A percentile compares a stretch with the other conserved stretches of the same genome.
Evolutionary conservation across 306 rosid species (phyloP).

Genomic region (Begonia loranthoides): DNA sequence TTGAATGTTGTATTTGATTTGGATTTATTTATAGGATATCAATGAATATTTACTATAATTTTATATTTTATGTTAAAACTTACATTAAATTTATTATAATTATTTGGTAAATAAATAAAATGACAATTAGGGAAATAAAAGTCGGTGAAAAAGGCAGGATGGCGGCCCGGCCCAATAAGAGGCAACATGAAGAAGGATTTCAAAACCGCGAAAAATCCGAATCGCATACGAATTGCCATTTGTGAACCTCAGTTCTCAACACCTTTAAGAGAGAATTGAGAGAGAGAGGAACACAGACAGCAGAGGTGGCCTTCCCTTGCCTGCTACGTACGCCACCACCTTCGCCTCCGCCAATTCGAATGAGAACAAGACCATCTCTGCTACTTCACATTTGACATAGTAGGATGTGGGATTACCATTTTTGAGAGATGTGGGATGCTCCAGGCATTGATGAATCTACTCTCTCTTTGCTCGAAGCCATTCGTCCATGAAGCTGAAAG

Average conservation of each 20-base stretch:
- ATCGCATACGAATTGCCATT: too few species aligned
- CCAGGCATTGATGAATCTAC: slow-evolving; percentile 71
- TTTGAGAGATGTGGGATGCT: slow-evolving; percentile 93
- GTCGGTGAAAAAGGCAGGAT: too few species aligned
- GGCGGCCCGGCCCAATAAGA: too few species aligned
- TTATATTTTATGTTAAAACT: too few species aligned
- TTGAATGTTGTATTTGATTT: too few species aligned
- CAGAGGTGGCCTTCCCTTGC: slow-evolving; percentile 29
- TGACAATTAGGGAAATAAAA: too few species aligned
- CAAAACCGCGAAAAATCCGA: slow-evolving; percentile 7
- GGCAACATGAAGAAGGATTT: background rate
- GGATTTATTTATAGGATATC: too few species aligned
- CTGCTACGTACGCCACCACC: slow-evolving; percentile 25
- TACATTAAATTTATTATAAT: too few species aligned
- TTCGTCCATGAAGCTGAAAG: slow-evolving; percentile 35
- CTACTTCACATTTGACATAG: slow-evolving; percentile 74
- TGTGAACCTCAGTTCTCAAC: too few species aligned
- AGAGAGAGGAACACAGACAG: slow-evolving; percentile 12
- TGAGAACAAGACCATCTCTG: slow-evolving; percentile 29
- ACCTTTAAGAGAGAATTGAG: background rate
- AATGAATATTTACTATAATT: too few species aligned
- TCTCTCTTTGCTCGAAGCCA: slow-evolving; percentile 81
- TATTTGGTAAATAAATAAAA: too few species aligned
- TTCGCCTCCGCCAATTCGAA: slow-evolving; percentile 32
- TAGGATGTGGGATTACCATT: slow-evolving; percentile 92